phyloP scores from a whole-genome alignment of 2,329 filamentous ascomycete genomes.

The Exutisphaerella laricina region DNA sequence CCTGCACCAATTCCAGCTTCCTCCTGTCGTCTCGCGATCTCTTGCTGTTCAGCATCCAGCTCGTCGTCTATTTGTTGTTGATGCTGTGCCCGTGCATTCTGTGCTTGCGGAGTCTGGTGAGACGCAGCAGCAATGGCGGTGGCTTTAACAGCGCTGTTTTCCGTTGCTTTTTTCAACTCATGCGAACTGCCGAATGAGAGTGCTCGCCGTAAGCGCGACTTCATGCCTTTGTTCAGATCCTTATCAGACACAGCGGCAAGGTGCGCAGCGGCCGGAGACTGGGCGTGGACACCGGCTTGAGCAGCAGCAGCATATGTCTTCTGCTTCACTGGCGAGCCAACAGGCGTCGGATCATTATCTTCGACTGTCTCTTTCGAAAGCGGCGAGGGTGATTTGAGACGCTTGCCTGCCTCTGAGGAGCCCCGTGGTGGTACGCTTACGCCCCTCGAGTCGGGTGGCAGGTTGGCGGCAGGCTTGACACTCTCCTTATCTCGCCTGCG shows the following conservation, averaged over 20 bases:
- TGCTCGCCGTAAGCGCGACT: conserved; percentile 79
- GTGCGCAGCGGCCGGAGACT: conserved; percentile 69
- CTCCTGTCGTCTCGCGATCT: conserved; percentile 89
- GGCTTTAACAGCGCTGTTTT: conserved; percentile 45
- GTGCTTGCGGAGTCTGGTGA: conserved; percentile 18
- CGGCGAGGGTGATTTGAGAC: conserved; percentile 42
- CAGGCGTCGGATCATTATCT: conserved; percentile 25
- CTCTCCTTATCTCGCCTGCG: conserved; percentile 19
- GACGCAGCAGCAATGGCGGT: conserved; percentile 14
- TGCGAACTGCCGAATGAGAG: conserved; percentile 97
- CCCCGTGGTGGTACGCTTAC: conserved; percentile 31
- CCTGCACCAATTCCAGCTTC: conserved; percentile 84
- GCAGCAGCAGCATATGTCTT: conserved; percentile 31
- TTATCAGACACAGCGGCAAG: conserved; percentile 83
- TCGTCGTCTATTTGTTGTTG: conserved; percentile 30
- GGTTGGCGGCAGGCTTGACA: conserved; percentile 13
- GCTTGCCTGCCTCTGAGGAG: conserved; percentile 39
- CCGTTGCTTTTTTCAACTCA: conserved; percentile 72
- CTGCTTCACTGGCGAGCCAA: conserved; percentile 24
- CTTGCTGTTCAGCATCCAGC: conserved; percentile 75
- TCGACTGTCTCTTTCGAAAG: conserved; percentile 42
- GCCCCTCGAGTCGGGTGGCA: conserved; percentile 15
- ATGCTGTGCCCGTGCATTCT: conserved; percentile 28
- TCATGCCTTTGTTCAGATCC: conserved; percentile 70
- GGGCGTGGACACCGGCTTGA: conserved; percentile 24